phyloP scores from a whole-genome alignment of 352 stramenopile genomes.

The Phytophthora macrochlamydospora region DNA sequence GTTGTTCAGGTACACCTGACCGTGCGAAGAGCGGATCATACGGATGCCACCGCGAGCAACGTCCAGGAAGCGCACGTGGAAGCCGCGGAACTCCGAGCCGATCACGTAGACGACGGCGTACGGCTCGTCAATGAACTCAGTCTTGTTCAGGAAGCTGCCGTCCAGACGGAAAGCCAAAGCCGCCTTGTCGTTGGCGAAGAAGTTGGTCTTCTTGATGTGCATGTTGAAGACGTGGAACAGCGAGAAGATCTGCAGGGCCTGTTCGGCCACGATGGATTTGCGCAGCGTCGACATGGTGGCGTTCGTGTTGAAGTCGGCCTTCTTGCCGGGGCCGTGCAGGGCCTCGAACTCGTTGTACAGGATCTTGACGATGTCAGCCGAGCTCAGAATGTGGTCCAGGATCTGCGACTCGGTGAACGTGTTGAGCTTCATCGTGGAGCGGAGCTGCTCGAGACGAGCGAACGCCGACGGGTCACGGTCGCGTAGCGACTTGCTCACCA shows the following conservation, averaged over 20 bases:
- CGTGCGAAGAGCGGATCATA: conserved; percentile 85
- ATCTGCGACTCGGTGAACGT: conserved; percentile 90
- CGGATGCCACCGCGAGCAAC: conserved; percentile 96
- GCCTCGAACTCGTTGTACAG: conserved; percentile 82
- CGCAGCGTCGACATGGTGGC: conserved; percentile 71
- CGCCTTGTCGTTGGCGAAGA: conserved; percentile 82
- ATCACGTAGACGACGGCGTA: conserved; percentile 96
- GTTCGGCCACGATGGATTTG: conserved; percentile 77
- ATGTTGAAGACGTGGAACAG: conserved; percentile 88
- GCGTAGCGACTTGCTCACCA: conserved; percentile 80
- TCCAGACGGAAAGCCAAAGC: conserved; percentile 80
- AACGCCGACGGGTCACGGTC: conserved; percentile 78
- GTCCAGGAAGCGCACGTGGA: conserved; percentile 98
- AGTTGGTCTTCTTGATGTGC: conserved; percentile 85
- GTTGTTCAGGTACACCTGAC: conserved; percentile 92
- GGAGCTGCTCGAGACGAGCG: conserved; percentile 76
- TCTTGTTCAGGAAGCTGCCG: conserved; percentile 73
- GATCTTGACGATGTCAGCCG: conserved; percentile 70
- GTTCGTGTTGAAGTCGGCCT: conserved; percentile 41
- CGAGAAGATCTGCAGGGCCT: conserved; percentile 79
- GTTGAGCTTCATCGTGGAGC: conserved; percentile 87
- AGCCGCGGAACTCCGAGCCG: conserved; percentile 96
- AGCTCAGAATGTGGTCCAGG: conserved; percentile 84
- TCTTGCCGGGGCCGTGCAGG: conserved; percentile 59
- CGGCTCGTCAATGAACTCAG: conserved; percentile 85